Evolutionary conservation across 108 stramenopile species (phyloP), one percentile per base, ranked within the genome.

Genomic region (Cyclotella choctawhatcheeana): DNA sequence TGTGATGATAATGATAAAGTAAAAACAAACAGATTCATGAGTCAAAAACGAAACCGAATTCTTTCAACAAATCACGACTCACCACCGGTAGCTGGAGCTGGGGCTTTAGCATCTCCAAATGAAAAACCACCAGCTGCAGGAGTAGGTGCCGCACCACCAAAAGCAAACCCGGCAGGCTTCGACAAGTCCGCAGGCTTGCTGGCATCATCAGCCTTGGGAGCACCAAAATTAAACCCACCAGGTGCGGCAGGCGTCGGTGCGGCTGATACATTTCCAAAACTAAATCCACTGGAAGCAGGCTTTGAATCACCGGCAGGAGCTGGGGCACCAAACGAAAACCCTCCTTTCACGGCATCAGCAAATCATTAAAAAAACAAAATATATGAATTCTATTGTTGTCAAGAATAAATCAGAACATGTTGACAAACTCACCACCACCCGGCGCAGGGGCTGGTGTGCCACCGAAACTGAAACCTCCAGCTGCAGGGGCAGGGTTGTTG

Each of bases 241-340:
- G 70, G 50, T 21, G n/a, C 51, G 1, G 79, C 64, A 20, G 79
- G 58, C 33, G 64, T 64, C 64, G 79, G 37, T 27, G 77, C 76
- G 16, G 61, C 0, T 29, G 62, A 18, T 17, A 30, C 61, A 21
- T 37, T 54, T 26, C 54, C 37, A 22, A 67, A 67, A n/a, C 27
- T 32, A 21, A 67, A 67, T 40, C 53, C 66, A 27, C 66, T 66
- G 40, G 33, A 60, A 30, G 69, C 22, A 43, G 69, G 35, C 16
- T 58, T 34, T 62, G 69, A 34, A 14, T 51, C 18, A 12, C 7
- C 65, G 31, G 51, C 51, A 40, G 37, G 37, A 40, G 37, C 37
- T 6, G 37, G 12, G 12, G 37, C 37, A 8, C 35, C 26, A 20
- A 50, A 29, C 21, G 16, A 44, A 68, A 68, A 29, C 33, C 67